These are phyloP conservation scores for Coemansia guatemalensis DNA, from an alignment of 192 early-diverging fungal genomes.

Conservation along the genomic window DNA sequence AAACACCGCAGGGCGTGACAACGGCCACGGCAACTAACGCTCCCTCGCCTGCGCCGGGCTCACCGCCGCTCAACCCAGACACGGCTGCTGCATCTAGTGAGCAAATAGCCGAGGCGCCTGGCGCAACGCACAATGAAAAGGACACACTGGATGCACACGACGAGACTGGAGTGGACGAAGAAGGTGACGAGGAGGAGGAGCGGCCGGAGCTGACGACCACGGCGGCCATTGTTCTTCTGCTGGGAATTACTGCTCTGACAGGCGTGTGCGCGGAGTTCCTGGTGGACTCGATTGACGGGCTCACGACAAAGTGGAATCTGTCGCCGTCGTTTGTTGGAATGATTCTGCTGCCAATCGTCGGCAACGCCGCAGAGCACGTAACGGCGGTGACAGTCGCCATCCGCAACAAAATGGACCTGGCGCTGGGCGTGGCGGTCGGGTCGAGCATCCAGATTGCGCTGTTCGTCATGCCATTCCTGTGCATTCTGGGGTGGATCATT, in stretches of 20 bases:
- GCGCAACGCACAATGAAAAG: neutral
- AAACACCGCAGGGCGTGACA: slow-evolving; percentile 12
- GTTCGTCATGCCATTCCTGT: slow-evolving; percentile 67
- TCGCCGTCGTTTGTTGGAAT: slow-evolving; percentile 87
- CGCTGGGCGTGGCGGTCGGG: slow-evolving; percentile 85
- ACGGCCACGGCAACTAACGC: slow-evolving; percentile 10
- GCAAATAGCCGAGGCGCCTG: slow-evolving; percentile 7
- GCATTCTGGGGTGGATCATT: slow-evolving; percentile 85
- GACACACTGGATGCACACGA: slow-evolving; percentile 3
- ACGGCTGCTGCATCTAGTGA: slow-evolving; percentile 4
- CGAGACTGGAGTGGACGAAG: slow-evolving; percentile 15
- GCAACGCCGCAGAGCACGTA: slow-evolving; percentile 87
- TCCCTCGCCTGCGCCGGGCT: slow-evolving; percentile 4
- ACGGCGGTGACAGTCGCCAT: slow-evolving; percentile 78
- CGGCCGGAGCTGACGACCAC: slow-evolving; percentile 57
- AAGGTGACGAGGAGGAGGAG: slow-evolving; percentile 64
- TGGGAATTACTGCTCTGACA: slow-evolving; percentile 66
- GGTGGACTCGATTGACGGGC: slow-evolving; percentile 76
- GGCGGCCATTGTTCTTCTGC: slow-evolving; percentile 56
- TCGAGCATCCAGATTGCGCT: slow-evolving; percentile 89
- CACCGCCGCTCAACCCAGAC: neutral
- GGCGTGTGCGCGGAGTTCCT: slow-evolving; percentile 84
- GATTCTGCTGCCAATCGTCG: slow-evolving; percentile 87
- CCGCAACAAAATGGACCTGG: slow-evolving; percentile 91
- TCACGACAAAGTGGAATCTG: slow-evolving; percentile 69